Percentiles rank a stretch among this genome's conserved stretches.
Conservation (phyloP, 345 rosid species). For the Eucalyptus tenuipes region DNA sequence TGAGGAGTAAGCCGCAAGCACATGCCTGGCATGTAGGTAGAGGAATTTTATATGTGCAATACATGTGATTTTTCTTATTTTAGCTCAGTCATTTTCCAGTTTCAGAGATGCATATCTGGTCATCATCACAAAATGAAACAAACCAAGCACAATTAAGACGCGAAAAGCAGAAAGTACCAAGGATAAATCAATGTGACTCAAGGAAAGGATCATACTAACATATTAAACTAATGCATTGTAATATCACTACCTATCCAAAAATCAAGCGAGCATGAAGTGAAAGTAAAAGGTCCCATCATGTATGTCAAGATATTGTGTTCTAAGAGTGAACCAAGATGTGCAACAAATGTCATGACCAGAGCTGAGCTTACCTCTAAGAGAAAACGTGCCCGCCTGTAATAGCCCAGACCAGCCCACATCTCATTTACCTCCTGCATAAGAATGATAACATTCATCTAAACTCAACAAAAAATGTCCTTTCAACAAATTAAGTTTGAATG, state of each 20-base stretch:
- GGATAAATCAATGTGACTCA: not conserved
- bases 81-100: not conserved
- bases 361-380: slow-evolving; percentile 54
- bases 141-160: not conserved
- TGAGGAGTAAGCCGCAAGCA: not conserved
- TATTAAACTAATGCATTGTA: not conserved
- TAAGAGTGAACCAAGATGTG: not conserved
- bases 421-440: slow-evolving; percentile 83
- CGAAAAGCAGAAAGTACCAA: not conserved
- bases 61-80: not conserved
- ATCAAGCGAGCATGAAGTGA: not conserved
- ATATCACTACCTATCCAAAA: not conserved
- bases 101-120: not conserved
- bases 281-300: not conserved
- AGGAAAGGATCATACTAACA: not conserved
- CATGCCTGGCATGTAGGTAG: not conserved
- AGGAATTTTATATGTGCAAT: not conserved
- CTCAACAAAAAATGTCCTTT: not conserved
- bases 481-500: not conserved
- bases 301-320: not conserved
- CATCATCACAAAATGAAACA: not conserved
- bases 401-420: slow-evolving; percentile 97
- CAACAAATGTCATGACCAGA: not conserved
- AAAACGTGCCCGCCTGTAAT: slow-evolving; percentile 89
- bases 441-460: not conserved